Conservation (phyloP, 495 filamentous ascomycete species). For the Xylaria nigripes region DNA sequence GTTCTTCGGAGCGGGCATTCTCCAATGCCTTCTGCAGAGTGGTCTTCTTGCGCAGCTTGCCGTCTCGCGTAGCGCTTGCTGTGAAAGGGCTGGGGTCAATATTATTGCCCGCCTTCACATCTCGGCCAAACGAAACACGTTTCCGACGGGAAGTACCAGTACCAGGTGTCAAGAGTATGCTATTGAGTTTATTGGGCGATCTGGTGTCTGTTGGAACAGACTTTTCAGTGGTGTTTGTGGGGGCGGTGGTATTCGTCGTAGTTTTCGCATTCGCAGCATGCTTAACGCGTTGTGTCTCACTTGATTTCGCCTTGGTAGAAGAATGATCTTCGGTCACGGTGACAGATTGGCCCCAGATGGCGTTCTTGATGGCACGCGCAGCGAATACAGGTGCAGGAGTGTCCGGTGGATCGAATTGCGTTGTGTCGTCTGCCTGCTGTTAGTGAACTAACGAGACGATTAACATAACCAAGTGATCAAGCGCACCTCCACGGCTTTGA, state of each 20-base stretch:
- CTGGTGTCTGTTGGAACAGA: constrained; percentile 12
- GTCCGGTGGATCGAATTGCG: constrained; percentile 62
- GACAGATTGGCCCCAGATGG: constrained; percentile 78
- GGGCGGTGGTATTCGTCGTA: background rate
- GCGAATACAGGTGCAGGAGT: constrained; percentile 94
- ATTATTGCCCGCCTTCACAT: constrained; percentile 44
- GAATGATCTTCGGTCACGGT: constrained; percentile 15
- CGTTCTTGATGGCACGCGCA: constrained; percentile 83
- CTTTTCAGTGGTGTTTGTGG: background rate
- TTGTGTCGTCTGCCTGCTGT: constrained; percentile 32
- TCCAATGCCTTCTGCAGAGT: constrained; percentile 50
- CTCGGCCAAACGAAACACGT: constrained; percentile 76
- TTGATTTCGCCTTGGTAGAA: constrained; percentile 1
- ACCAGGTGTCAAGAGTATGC: constrained; percentile 84
- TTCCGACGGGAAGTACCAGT: constrained; percentile 71
- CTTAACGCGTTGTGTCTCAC: constrained; percentile 6
- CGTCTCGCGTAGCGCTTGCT: constrained; percentile 13
- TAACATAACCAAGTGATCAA: background rate
- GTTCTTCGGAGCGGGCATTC: constrained; percentile 30
- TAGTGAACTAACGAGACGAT: constrained; percentile 3
- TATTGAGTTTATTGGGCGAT: constrained; percentile 38
- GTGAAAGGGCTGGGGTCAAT: constrained; percentile 56
- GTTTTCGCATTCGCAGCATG: constrained; percentile 2
- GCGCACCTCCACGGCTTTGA: constrained; percentile 19
- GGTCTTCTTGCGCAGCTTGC: constrained; percentile 31